Evolutionary conservation across 148 eudicot genomes (phyloP).

Genomic region (Vaccinium vitisidaea): DNA sequence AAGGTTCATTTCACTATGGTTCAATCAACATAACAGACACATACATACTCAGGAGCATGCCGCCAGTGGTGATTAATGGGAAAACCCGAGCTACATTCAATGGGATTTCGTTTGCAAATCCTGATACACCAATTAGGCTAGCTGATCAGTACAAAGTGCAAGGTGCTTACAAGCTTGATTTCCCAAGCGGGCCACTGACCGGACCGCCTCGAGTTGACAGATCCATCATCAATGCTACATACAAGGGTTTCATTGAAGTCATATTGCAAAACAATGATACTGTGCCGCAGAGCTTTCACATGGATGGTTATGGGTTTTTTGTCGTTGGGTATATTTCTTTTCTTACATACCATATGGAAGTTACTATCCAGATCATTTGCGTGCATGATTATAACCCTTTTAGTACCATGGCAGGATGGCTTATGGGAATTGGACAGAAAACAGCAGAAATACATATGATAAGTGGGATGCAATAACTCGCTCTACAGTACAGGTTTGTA

Average conservation of each 20-base stretch:
- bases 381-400: background rate
- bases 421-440: constrained; percentile 78
- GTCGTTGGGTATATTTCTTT: constrained; percentile 76
- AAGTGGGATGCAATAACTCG: constrained; percentile 95
- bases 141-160: constrained; percentile 65
- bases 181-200: constrained; percentile 54
- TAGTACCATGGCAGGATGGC: constrained; percentile 63
- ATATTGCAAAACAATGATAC: constrained; percentile 91
- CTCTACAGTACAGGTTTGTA: constrained; percentile 69
- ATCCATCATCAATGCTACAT: constrained; percentile 75
- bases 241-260: constrained; percentile 77
- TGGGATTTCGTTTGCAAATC: constrained; percentile 84
- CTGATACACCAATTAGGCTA: constrained; percentile 74
- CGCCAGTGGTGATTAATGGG: constrained; percentile 63
- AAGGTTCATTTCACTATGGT: constrained; percentile 95
- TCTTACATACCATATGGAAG: background rate
- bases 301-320: constrained; percentile 81
- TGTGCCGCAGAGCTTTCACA: constrained; percentile 77
- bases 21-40: constrained; percentile 62
- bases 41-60: constrained; percentile 58
- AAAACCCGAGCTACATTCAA: constrained; percentile 70
- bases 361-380: background rate
- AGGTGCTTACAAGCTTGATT: constrained; percentile 78
- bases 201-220: constrained; percentile 54
- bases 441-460: constrained; percentile 65